phyloP scores from a whole-genome alignment of 164 flowering plant species.

The Taxillus chinensis region DNA sequence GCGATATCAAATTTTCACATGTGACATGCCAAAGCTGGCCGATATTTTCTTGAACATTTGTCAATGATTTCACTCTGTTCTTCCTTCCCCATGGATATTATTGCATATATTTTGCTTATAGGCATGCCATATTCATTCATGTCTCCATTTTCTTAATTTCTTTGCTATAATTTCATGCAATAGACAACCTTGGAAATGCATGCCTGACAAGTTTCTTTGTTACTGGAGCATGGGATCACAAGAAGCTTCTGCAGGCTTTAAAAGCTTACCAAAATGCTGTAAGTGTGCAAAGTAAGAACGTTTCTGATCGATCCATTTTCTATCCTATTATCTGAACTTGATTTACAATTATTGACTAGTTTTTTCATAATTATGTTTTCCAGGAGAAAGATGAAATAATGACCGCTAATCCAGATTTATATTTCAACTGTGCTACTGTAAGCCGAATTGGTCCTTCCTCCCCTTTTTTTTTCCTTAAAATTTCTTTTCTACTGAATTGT shows the following conservation, averaged over 20 bases:
- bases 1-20: too few species aligned
- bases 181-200: slow-evolving; percentile 94
- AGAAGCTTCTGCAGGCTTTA: slow-evolving; percentile 56
- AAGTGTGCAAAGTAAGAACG: slow-evolving; percentile 19
- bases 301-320: neutral
- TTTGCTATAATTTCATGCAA: slow-evolving; percentile 8
- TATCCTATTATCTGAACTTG: neutral
- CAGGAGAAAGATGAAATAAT: slow-evolving; percentile 88
- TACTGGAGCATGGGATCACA: slow-evolving; percentile 83
- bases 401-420: slow-evolving; percentile 75
- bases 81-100: neutral
- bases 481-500: neutral
- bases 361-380: slow-evolving; percentile 6
- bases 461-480: neutral
- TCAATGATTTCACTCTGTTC: neutral
- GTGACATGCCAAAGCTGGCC: neutral
- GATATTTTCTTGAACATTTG: neutral
- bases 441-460: slow-evolving; percentile 14
- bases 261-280: slow-evolving; percentile 96
- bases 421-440: slow-evolving; percentile 86
- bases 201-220: slow-evolving; percentile 75
- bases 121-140: neutral
- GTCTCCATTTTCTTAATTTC: neutral
- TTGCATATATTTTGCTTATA: neutral
- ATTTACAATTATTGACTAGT: slow-evolving; percentile 2